Evolutionary conservation across 306 rosid genomes (phyloP).

Genomic region (Corylus avellana): DNA sequence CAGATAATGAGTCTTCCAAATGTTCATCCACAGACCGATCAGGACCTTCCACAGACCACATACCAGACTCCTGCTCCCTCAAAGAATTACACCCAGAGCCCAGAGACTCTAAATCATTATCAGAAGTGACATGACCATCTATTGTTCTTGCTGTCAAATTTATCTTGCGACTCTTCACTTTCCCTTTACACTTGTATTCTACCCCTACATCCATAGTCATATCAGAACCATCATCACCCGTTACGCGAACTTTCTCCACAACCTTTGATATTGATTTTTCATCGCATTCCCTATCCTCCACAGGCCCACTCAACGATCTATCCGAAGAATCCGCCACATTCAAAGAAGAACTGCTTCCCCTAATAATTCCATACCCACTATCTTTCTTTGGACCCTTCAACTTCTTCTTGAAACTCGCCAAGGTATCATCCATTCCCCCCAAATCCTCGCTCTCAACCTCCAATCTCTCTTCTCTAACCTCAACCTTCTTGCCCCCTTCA

Average conservation of each 20-base stretch:
- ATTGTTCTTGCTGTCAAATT: slow-evolving; percentile 4
- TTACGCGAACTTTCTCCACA: slow-evolving; percentile 18
- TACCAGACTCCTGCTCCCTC: slow-evolving; percentile 27
- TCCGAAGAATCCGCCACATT: slow-evolving; percentile 38
- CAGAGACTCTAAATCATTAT: slow-evolving; percentile 27
- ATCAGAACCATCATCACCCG: slow-evolving; percentile 30
- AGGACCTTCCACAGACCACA: slow-evolving; percentile 34
- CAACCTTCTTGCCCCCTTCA: slow-evolving; percentile 45
- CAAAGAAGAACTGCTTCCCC: slow-evolving; percentile 43
- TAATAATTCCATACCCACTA: slow-evolving; percentile 47
- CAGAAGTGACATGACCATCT: slow-evolving; percentile 3
- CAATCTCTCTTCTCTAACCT: slow-evolving; percentile 24
- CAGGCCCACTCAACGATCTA: slow-evolving; percentile 29
- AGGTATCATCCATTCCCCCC: slow-evolving; percentile 84
- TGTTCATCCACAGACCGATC: slow-evolving; percentile 37
- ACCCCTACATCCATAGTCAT: slow-evolving; percentile 25
- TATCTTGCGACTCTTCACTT: slow-evolving; percentile 32
- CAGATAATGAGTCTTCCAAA: slow-evolving; percentile 58
- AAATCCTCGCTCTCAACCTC: slow-evolving; percentile 47
- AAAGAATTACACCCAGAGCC: slow-evolving; percentile 26
- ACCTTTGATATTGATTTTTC: slow-evolving; percentile 19
- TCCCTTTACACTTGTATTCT: slow-evolving; percentile 31
- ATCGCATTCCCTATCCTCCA: slow-evolving; percentile 31
- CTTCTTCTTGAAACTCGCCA: slow-evolving; percentile 91
- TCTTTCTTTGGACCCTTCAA: slow-evolving; percentile 88